phyloP scores from a whole-genome alignment of 2,329 filamentous ascomycete species.

The Thelonectria olida region DNA sequence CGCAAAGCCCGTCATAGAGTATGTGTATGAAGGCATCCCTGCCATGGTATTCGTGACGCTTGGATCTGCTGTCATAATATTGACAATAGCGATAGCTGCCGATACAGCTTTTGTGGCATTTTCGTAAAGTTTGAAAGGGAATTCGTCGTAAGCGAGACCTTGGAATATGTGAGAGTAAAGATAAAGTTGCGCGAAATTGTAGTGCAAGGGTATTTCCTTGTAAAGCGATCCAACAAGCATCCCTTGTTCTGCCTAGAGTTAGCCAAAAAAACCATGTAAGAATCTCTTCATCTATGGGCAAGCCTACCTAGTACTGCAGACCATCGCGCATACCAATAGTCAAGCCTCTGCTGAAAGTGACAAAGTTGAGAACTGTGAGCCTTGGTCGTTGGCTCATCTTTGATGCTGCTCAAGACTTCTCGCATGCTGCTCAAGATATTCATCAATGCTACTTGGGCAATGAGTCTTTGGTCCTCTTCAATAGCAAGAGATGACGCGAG shows the following conservation, averaged over 20 bases:
- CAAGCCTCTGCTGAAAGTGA: constrained; percentile 45
- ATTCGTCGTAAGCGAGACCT: constrained; percentile 41
- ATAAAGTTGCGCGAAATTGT: constrained; percentile 50
- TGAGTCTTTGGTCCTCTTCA: constrained; percentile 62
- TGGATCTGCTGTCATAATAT: constrained; percentile 50
- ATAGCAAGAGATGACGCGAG: constrained; percentile 58
- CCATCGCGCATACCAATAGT: too few species aligned
- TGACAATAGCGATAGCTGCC: constrained; percentile 52
- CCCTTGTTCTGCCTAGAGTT: constrained; percentile 34
- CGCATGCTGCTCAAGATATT: constrained; percentile 65
- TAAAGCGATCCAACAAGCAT: constrained; percentile 48
- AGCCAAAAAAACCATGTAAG: not conserved
- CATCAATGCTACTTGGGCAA: constrained; percentile 67
- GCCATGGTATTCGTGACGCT: constrained; percentile 48
- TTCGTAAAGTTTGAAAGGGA: too few species aligned
- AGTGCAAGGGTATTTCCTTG: constrained; percentile 49
- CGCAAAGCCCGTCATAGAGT: constrained; percentile 60
- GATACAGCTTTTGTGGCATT: constrained; percentile 37
- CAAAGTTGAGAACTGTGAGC: constrained; percentile 56
- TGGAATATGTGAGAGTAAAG: constrained; percentile 51
- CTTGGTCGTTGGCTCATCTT: constrained; percentile 58
- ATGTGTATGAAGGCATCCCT: constrained; percentile 58
- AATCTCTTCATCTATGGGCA: constrained; percentile 39
- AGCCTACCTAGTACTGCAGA: constrained; percentile 47
- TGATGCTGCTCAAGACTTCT: constrained; percentile 65